Conservation (phyloP, 23 red algal species). For the Gracilaria caudata region DNA sequence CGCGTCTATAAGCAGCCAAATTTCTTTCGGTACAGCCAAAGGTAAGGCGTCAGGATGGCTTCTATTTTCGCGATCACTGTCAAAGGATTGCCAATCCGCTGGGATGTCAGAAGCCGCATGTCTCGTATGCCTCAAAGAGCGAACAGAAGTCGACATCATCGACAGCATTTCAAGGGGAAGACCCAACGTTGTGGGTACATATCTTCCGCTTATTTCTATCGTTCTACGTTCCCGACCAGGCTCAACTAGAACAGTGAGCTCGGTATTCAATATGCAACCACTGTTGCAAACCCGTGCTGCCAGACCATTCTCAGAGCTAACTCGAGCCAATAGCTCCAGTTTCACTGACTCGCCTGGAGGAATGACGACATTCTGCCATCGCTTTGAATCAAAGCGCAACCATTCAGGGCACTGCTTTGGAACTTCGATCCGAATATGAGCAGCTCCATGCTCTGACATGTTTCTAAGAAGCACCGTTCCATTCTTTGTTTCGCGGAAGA, state of each 20-base stretch:
- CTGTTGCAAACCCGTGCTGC: conserved; percentile 19
- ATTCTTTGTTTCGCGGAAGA: conserved; percentile 17
- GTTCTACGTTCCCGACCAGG: conserved; percentile 28
- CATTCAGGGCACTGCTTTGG: conserved; percentile 33
- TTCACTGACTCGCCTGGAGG: conserved; percentile 20
- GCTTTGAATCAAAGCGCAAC: conserved; percentile 38
- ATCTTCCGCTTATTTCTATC: conserved; percentile 44
- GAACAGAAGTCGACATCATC: conserved; percentile 42
- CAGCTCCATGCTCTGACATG: conserved; percentile 9
- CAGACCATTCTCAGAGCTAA: conserved; percentile 36
- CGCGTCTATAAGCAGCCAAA: conserved; percentile 53
- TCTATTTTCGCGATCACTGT: conserved; percentile 11
- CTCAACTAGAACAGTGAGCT: conserved; percentile 12
- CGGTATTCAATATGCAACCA: conserved; percentile 30
- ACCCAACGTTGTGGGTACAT: conserved; percentile 49
- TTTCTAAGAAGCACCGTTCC: conserved; percentile 16
- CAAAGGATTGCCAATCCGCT: not conserved
- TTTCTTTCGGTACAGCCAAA: conserved; percentile 54
- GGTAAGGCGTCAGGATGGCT: conserved; percentile 37
- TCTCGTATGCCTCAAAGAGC: conserved; percentile 13
- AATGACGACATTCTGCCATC: conserved; percentile 32
- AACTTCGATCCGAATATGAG: conserved; percentile 15
- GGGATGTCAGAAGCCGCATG: not conserved
- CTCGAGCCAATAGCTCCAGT: conserved; percentile 14
- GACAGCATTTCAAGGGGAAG: conserved; percentile 56